A percentile compares a stretch with the other conserved stretches of the same genome.
phyloP scores from a whole-genome alignment of 257 asterid genomes.

The Schizonepeta tenuifolia region DNA sequence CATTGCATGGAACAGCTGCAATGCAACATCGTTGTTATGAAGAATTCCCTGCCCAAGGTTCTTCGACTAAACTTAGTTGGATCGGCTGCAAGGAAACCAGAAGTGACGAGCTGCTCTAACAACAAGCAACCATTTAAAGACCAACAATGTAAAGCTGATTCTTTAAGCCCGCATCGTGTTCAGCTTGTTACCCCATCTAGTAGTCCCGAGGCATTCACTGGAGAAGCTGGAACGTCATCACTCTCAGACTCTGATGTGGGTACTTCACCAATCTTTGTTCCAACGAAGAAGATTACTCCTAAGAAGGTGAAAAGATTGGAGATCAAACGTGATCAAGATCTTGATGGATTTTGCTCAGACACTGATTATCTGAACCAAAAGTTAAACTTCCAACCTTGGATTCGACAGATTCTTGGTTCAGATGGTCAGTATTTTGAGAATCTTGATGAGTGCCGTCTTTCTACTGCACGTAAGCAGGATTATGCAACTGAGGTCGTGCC shows the following conservation, averaged over 20 bases:
- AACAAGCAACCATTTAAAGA: conserved; percentile 40
- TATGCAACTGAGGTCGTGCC: conserved; percentile 48
- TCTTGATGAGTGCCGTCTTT: conserved; percentile 44
- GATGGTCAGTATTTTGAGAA: conserved; percentile 46
- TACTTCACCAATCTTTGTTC: conserved; percentile 67
- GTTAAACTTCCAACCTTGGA: conserved; percentile 85
- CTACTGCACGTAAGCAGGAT: conserved; percentile 37
- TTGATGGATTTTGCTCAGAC: conserved; percentile 64
- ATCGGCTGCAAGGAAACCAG: conserved; percentile 57
- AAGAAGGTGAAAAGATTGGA: conserved; percentile 52
- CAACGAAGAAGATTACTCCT: conserved; percentile 40
- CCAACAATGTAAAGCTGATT: conserved; percentile 40
- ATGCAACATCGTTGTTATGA: conserved; percentile 93
- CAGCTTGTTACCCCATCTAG: conserved; percentile 89
- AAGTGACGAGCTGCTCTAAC: conserved; percentile 30
- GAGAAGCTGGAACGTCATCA: conserved; percentile 85
- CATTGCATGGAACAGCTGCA: conserved; percentile 92
- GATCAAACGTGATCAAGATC: conserved; percentile 43
- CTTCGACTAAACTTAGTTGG: conserved; percentile 89
- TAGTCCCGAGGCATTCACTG: conserved; percentile 87
- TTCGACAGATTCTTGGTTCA: conserved; percentile 53
- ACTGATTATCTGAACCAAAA: conserved; percentile 65
- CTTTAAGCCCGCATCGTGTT: conserved; percentile 51
- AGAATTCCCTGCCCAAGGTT: conserved; percentile 83
- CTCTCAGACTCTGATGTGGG: conserved; percentile 95